A percentile compares a stretch with the other conserved stretches of the same genome.
These are phyloP conservation scores for Phenoliferia sp. DNA, from an alignment of 1,284 basidiomycete genomes.

Conservation along the genomic window DNA sequence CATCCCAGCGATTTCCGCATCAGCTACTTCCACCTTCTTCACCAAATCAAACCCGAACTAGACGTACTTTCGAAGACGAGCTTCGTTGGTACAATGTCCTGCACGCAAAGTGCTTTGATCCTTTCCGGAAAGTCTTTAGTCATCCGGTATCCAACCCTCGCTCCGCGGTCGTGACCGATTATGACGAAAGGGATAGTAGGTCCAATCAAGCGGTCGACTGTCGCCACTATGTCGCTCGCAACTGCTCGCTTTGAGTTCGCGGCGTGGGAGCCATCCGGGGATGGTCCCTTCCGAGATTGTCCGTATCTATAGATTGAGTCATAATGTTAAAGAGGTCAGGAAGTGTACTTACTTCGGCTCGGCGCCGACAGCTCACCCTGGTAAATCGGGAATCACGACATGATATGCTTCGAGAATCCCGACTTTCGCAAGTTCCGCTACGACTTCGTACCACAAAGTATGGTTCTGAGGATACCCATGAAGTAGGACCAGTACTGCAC, in stretches of 20 bases:
- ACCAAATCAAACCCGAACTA: not conserved
- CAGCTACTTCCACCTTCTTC: not conserved
- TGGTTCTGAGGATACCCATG: conserved; percentile 40
- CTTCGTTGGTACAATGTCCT: conserved; percentile 38
- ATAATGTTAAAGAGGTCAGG: no score
- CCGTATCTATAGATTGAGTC: conserved; percentile 31
- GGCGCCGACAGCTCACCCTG: conserved; percentile 33
- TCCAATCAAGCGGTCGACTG: conserved; percentile 25
- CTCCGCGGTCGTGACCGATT: conserved; percentile 39
- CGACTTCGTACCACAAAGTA: conserved; percentile 35
- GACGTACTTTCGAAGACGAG: conserved; percentile 31
- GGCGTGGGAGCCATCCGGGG: conserved; percentile 27
- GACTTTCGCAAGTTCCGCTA: conserved; percentile 16
- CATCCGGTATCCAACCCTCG: conserved; percentile 37
- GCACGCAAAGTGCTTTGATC: conserved; percentile 33
- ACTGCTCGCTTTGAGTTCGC: conserved; percentile 38
- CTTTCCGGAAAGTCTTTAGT: conserved; percentile 34
- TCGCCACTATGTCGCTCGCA: conserved; percentile 14
- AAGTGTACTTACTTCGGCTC: no score
- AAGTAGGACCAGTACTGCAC: conserved; percentile 33
- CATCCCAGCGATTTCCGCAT: no score
- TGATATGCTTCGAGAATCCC: conserved; percentile 23
- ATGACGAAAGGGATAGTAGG: conserved; percentile 27
- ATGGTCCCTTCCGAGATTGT: conserved; percentile 33
- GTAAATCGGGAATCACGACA: conserved; percentile 37